Evolutionary conservation across 2,329 filamentous ascomycete species (phyloP).

Genomic region (Ascochyta pisi): DNA sequence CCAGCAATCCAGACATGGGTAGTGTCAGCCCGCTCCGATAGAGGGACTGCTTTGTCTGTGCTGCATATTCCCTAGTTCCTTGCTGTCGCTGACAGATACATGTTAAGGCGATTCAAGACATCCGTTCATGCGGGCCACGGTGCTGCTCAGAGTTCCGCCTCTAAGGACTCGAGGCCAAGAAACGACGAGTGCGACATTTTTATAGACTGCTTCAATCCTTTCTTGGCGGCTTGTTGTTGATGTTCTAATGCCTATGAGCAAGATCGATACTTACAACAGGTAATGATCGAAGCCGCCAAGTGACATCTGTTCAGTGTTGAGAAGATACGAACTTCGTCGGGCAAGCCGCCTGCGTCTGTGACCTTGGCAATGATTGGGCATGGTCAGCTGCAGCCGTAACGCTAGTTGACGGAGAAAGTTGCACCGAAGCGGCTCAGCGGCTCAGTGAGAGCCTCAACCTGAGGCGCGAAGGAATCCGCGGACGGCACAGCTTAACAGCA

Average conservation of each 20-base stretch:
- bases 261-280: not conserved
- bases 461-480: slow-evolving; percentile 6
- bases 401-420: slow-evolving; percentile 12
- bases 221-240: slow-evolving; percentile 12
- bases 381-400: not conserved
- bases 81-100: no score
- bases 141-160: not conserved
- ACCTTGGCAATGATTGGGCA: slow-evolving; percentile 1
- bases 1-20: no score
- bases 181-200: not conserved
- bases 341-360: slow-evolving; percentile 7
- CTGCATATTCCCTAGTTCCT: no score
- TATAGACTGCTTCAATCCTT: not conserved
- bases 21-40: no score
- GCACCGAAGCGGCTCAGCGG: slow-evolving; percentile 17
- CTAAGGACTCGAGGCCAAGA: slow-evolving; percentile 6
- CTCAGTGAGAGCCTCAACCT: slow-evolving; percentile 12
- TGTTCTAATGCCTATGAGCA: not conserved
- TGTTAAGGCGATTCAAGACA: no score
- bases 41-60: no score
- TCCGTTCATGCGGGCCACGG: no score
- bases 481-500: not conserved
- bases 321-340: not conserved
- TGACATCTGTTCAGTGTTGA: slow-evolving; percentile 3
- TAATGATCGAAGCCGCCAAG: slow-evolving; percentile 14